Evolutionary conservation across 306 rosid species (phyloP), one percentile per base, ranked within the genome.

Genomic region (Prunus dulcis): DNA sequence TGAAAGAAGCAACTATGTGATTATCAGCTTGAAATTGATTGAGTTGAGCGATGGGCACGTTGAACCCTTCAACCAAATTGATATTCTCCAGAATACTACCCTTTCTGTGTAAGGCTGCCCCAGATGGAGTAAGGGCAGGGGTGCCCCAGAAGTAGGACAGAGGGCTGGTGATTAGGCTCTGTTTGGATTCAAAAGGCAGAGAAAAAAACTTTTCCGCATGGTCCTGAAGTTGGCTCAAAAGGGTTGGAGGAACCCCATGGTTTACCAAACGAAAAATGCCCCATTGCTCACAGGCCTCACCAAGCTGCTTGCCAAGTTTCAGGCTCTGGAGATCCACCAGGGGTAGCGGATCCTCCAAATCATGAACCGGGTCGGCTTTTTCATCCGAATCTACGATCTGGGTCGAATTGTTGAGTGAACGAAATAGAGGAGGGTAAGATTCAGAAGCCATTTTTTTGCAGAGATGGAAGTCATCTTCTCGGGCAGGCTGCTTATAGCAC

Each of bases 91-190:
- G 67, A 12, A 14, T 30, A 17, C 60, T 30, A 8, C 60, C 78
- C 30, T 32, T 76, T 57, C 8, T 9, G 30, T 76, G 50, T 41
- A 87, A 19, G 11, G 89, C 76, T 11, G 76, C 47, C 19, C 94
- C 94, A 15, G 89, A 73, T 1, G 85, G 87, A 27, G 86, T 80
- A 4, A 89, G 87, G 63, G 77, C 89, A 72, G 95, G 87, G 32
- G 91, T 91, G 34, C 97, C 97, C 92, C 91, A 89, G 83, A 91
- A 89, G 72, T 91, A 89, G 12, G 89, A 73, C 30, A 88, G 19
- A 27, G 92, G 89, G 45, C 30, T 69, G 2, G 4, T 77, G 22
- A 81, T 82, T 64, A 89, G 72, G 30, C 28, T 76, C 68, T 82
- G 83, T 79, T 91, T 91, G 66, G 78, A 23, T 55, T 86, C 93